phyloP scores from a whole-genome alignment of 176 grass and related monocot species.

The Zoysia japonica region DNA sequence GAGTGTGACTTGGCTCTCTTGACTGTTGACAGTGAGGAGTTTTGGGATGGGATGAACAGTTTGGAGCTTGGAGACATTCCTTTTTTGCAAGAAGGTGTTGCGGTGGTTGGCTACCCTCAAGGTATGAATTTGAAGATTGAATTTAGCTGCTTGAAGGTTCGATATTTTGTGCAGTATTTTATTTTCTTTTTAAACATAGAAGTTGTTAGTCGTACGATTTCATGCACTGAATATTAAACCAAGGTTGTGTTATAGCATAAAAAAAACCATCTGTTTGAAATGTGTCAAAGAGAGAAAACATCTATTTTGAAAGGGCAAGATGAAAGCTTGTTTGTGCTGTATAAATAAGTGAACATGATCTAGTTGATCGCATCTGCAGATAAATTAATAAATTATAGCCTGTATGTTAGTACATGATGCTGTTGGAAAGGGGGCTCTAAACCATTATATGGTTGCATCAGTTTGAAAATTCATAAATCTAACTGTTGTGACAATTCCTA shows the following conservation, averaged over 20 bases:
- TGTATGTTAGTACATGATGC: constrained; percentile 13
- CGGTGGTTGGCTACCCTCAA: constrained; percentile 96
- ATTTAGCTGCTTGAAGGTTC: constrained; percentile 1
- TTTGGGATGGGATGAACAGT: constrained; percentile 92
- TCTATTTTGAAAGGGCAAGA: constrained; percentile 8
- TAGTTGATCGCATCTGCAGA: neutral
- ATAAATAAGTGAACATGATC: constrained; percentile 18
- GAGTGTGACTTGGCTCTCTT: constrained; percentile 92
- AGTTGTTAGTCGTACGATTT: constrained; percentile 19
- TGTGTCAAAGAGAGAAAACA: neutral
- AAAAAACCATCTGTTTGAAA: neutral
- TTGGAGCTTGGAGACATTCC: constrained; percentile 93
- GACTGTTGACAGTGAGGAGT: constrained; percentile 81
- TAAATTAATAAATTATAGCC: constrained; percentile 11
- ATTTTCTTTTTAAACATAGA: constrained; percentile 25
- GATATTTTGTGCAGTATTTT: constrained; percentile 28
- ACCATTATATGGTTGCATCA: constrained; percentile 1
- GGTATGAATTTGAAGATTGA: constrained; percentile 45
- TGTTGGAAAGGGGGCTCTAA: neutral
- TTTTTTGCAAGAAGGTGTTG: constrained; percentile 87
- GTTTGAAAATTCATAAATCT: constrained; percentile 4
- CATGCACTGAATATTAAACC: constrained; percentile 18
- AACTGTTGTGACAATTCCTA: neutral
- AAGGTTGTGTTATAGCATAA: neutral
- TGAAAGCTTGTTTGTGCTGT: neutral